Base-by-base conservation (phyloP, 2,329 filamentous ascomycete species). In the Exophiala oligosperma region DNA sequence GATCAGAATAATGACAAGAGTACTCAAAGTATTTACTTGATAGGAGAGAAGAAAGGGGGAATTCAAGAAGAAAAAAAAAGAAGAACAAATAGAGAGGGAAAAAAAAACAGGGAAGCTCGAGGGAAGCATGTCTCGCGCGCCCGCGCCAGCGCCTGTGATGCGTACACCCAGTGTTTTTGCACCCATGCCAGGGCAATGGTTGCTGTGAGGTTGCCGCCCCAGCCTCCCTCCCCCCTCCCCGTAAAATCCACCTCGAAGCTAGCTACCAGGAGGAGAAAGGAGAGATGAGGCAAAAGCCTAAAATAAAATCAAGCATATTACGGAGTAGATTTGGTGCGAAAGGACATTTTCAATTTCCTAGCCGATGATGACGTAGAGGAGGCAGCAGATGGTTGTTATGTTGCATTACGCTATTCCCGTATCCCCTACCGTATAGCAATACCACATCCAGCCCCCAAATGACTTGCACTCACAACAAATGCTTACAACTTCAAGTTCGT, bases 1-100 rank as follows among this genome's bases (percentile, higher is more conserved):
- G 63, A 65, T 56, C 56, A 47, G 28, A 41, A 48, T 52, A 44
- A 17, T 35, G 14, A 44, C 21, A 26, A 37, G n/a, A 26, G 21
- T 8, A 28, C 14, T 24, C 9, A 21, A 47, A 47, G 28, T 48
- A n/a, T 17, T 17, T 11, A 17, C 17, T 48, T 24, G 9, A 28
- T 26, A 32, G 24, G n/a, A n/a, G 49, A 54, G 46, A 54, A 47
- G 50, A 49, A 49, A 49, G 28, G 23, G 37, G 23, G 49, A 48
- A 23, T 47, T 49, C 41, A 41, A 40, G 47, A 37, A 40, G 37
- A 46, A 46, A 44, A 35, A 23, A 43, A 5, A 7, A 23, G n/a
- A 9, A 43, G 44, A 47, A 38, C 21, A 44, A 46, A 44, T 37
- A 40, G 21, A 37, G 35, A 7, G 35, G 43, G 52, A 41, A 37